These are phyloP conservation scores for Anaeromyces robustus DNA, from an alignment of 192 early-diverging fungal genomes.

Conservation along the genomic window DNA sequence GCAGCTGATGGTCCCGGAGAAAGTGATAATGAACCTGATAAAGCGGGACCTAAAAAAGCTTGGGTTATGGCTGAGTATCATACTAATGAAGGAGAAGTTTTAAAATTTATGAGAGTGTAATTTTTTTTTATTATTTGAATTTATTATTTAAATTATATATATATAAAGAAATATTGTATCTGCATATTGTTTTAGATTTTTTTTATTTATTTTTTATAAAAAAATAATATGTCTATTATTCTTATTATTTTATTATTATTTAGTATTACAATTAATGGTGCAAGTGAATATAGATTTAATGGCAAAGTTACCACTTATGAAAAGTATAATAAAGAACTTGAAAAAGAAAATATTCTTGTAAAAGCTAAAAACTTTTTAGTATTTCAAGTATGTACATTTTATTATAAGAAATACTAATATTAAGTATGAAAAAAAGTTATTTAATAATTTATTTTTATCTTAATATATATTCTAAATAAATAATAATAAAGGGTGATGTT, in stretches of 20 bases:
- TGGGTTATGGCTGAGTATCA: conserved; percentile 77
- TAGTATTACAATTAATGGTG: conserved; percentile 42
- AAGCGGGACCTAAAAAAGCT: conserved; percentile 28
- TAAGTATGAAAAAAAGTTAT: no score
- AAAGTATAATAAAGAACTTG: conserved; percentile 62
- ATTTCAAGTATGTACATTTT: conserved; percentile 45
- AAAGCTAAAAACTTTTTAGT: conserved; percentile 96
- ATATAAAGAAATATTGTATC: no score
- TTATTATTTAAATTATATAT: no score
- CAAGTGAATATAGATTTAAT: conserved; percentile 82
- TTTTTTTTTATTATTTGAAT: neutral
- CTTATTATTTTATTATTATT: neutral
- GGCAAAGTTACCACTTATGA: conserved; percentile 48
- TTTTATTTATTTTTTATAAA: conserved; percentile 11
- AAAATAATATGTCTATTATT: neutral
- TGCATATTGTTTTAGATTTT: neutral
- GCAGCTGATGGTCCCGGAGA: neutral
- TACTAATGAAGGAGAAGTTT: conserved; percentile 35
- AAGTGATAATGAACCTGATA: conserved; percentile 8
- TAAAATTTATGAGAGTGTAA: conserved; percentile 62
- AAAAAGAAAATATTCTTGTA: conserved; percentile 80
- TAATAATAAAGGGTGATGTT: conserved; percentile 59
- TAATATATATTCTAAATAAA: neutral
- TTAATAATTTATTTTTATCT: no score
- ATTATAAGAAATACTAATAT: no score